Evolutionary conservation across 2,329 filamentous ascomycete genomes (phyloP), one percentile per base, ranked within the genome.

Genomic region (Chaetomium strumarium): DNA sequence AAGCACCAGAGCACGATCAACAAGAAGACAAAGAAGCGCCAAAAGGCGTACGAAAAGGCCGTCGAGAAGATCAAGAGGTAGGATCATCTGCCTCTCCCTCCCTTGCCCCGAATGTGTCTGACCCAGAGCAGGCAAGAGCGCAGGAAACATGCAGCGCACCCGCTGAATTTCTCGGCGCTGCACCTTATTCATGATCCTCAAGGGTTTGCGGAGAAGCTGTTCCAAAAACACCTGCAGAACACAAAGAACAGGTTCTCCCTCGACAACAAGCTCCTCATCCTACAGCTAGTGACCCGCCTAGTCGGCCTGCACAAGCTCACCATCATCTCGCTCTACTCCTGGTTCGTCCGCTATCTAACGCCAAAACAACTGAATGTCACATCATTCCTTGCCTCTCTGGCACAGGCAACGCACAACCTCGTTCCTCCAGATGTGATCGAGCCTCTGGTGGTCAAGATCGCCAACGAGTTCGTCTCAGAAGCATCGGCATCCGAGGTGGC

Each of bases 401-500:
- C 93, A 0, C 93, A 97, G 72, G 88, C 88, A 3, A 90, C 90
- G 8, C 93, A 99, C 67, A 87, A 85, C 58, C 78, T 96, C 36
- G 91, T 99, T 0, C 93, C 93, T 0, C 92, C 92, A 0, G 93
- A 99, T 74, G 87, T 85, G 0, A 76, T 99, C 11, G 91, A 97
- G 67, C 92, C 93, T 0, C 73, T 97, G 5, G 76, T 99, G 2
- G 85, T 90, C 67, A 97, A 96, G 73, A 97, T 99, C 63, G 92
- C 93, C 31, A 96, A 97, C 65, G 93, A 99, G 68, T 99, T 99
- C 65, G 92, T 99, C 2, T 96, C 90, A 0, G 93, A 99, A 72
- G 93, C 90, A 1, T 84, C 91, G 0, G 91, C 93, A 0, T 80
- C 88, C 3, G 91, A 97, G 69, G 92, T 99, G 30, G 89, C 89